These are phyloP conservation scores for Talaromyces proteolyticus DNA, from an alignment of 495 filamentous ascomycete genomes.

Conservation along the genomic window DNA sequence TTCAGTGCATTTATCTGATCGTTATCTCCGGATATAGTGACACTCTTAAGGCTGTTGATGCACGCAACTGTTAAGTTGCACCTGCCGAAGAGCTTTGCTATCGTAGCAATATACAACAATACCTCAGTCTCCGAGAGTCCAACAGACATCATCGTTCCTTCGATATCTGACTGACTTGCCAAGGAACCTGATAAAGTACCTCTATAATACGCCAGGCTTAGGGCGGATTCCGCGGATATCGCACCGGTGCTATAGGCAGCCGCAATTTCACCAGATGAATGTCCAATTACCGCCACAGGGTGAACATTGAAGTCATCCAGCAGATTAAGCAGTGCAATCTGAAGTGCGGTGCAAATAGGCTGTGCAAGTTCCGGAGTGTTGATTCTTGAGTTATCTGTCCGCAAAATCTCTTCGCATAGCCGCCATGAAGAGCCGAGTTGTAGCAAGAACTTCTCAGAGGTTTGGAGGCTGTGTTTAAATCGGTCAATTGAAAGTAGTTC, in stretches of 20 bases:
- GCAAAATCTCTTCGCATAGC: too few relatives aligned
- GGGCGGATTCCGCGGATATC: constrained; percentile 29
- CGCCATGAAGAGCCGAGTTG: background rate
- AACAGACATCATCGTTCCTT: constrained; percentile 36
- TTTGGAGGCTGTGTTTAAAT: background rate
- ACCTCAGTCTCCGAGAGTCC: constrained; percentile 17
- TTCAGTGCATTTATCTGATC: constrained; percentile 8
- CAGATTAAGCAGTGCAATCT: constrained; percentile 43
- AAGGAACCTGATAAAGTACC: too few relatives aligned
- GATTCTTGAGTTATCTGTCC: constrained; percentile 8
- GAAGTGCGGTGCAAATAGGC: constrained; percentile 41
- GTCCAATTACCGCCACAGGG: constrained; percentile 47
- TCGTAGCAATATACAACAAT: constrained; percentile 17
- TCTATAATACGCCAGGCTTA: constrained; percentile 31
- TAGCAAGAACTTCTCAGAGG: background rate
- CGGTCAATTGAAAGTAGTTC: constrained; percentile 2
- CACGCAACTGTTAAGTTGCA: constrained; percentile 17
- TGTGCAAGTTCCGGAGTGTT: constrained; percentile 26
- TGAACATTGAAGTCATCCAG: constrained; percentile 33
- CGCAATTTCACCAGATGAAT: constrained; percentile 62
- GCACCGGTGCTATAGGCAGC: constrained; percentile 54
- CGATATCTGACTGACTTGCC: constrained; percentile 11
- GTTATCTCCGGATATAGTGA: constrained; percentile 22
- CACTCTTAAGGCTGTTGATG: constrained; percentile 24
- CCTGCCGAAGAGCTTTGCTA: constrained; percentile 12